These are phyloP conservation scores for Parasitella parasitica DNA, from an alignment of 371 early-diverging fungal species.

Conservation along the genomic window DNA sequence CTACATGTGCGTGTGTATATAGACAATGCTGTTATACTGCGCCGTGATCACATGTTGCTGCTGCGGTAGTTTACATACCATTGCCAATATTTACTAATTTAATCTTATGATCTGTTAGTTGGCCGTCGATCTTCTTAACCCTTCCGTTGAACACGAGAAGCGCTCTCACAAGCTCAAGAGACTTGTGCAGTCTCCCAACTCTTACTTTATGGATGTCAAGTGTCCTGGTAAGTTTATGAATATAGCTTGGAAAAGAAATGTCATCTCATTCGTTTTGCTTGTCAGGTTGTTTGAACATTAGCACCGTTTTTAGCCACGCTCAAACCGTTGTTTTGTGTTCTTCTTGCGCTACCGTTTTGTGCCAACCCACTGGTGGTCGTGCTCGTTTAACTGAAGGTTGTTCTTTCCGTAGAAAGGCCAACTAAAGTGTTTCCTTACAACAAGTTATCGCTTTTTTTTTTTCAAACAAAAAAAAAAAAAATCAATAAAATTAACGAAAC, in stretches of 20 bases:
- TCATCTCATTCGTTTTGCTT: background rate
- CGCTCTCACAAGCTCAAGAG: conserved; percentile 99
- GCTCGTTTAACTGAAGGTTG: conserved; percentile 93
- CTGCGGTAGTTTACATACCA: background rate
- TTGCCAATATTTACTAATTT: background rate
- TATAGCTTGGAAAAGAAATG: background rate
- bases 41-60: background rate
- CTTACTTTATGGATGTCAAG: conserved; percentile 99
- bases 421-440: conserved; percentile 29
- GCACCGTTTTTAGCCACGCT: conserved; percentile 98
- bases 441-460: conserved; percentile 4
- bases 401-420: conserved; percentile 58
- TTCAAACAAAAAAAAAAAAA: background rate
- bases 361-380: conserved; percentile 99
- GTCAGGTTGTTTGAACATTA: conserved; percentile 93
- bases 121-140: conserved; percentile 99
- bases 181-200: conserved; percentile 98
- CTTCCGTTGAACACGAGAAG: conserved; percentile 91
- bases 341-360: conserved; percentile 94
- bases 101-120: conserved; percentile 59
- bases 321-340: conserved; percentile 98
- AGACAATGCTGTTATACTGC: background rate
- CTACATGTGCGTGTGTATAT: background rate
- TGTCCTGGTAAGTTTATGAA: conserved; percentile 78
- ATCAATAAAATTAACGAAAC: conserved; percentile 9